phyloP scores from a whole-genome alignment of 208 protist species.

The Trypanosoma congolense region DNA sequence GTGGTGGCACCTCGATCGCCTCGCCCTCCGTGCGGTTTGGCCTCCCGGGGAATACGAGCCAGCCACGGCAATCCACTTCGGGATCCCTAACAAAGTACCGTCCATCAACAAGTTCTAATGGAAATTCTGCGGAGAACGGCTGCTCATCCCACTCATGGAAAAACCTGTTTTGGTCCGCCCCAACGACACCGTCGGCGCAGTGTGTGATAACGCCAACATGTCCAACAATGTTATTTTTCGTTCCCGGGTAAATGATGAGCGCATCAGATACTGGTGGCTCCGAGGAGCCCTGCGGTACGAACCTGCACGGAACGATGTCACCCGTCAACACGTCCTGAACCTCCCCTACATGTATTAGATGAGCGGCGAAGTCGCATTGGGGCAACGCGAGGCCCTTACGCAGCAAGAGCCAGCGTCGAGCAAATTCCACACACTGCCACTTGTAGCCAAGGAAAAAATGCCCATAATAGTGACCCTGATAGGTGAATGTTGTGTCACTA shows the following conservation, averaged over 20 bases:
- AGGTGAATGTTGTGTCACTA: constrained; percentile 36
- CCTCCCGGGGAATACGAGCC: constrained; percentile 31
- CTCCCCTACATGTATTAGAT: constrained; percentile 11
- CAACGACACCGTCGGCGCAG: constrained; percentile 45
- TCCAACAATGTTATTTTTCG: constrained; percentile 48
- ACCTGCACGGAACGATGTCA: constrained; percentile 38
- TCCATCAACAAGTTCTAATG: constrained; percentile 31
- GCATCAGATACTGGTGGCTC: constrained; percentile 42
- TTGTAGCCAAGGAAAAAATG: constrained; percentile 75
- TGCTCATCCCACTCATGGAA: constrained; percentile 61
- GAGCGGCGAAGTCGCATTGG: constrained; percentile 9
- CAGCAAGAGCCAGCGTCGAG: constrained; percentile 66
- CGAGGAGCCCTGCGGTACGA: constrained; percentile 43
- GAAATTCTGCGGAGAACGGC: constrained; percentile 51
- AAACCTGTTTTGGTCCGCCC: constrained; percentile 80
- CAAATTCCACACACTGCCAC: constrained; percentile 88
- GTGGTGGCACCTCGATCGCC: constrained; percentile 1
- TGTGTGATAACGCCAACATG: constrained; percentile 81
- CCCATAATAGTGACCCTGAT: constrained; percentile 35
- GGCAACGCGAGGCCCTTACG: constrained; percentile 60
- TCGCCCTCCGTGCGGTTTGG: constrained; percentile 15
- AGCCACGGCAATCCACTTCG: constrained; percentile 57
- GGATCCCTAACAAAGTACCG: constrained; percentile 60
- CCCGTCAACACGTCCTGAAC: constrained; percentile 21
- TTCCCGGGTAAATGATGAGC: constrained; percentile 78